Evolutionary conservation across 139 green algal species (phyloP).

Genomic region (Chlorella sp.): DNA sequence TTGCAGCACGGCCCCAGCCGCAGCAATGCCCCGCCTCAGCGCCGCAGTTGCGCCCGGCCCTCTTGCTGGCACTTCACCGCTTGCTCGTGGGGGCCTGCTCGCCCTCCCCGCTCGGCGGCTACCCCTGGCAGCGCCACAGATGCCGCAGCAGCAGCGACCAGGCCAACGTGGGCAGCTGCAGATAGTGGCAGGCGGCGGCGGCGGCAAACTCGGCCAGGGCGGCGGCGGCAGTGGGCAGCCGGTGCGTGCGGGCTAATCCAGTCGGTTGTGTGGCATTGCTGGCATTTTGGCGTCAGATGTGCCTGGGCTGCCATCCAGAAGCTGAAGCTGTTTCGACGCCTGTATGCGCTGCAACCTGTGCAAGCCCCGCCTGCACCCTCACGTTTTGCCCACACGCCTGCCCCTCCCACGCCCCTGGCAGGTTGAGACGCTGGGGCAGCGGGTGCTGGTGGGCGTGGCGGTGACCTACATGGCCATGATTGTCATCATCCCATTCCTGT

Average conservation of each 20-base stretch:
- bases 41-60: neutral
- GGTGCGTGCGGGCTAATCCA: neutral
- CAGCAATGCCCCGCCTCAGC: neutral
- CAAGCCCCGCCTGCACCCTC: too few relatives aligned
- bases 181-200: constrained; percentile 25
- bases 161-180: neutral
- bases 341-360: too few relatives aligned
- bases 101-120: neutral
- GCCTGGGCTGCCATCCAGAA: too few relatives aligned
- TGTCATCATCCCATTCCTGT: constrained; percentile 82
- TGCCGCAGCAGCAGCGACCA: constrained; percentile 3
- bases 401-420: constrained; percentile 2
- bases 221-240: constrained; percentile 1
- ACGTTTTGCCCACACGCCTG: neutral
- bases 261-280: too few relatives aligned
- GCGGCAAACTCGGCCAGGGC: constrained; percentile 3
- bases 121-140: neutral
- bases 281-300: too few relatives aligned
- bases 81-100: neutral
- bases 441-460: constrained; percentile 60
- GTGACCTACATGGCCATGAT: constrained; percentile 76
- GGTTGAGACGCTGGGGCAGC: constrained; percentile 61
- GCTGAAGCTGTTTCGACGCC: too few relatives aligned
- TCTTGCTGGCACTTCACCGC: constrained; percentile 20
- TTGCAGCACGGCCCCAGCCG: neutral